Evolutionary conservation across 805 yeast genomes (phyloP), one percentile per base, ranked within the genome.

Genomic region (Scheffersomyces spartinae): DNA sequence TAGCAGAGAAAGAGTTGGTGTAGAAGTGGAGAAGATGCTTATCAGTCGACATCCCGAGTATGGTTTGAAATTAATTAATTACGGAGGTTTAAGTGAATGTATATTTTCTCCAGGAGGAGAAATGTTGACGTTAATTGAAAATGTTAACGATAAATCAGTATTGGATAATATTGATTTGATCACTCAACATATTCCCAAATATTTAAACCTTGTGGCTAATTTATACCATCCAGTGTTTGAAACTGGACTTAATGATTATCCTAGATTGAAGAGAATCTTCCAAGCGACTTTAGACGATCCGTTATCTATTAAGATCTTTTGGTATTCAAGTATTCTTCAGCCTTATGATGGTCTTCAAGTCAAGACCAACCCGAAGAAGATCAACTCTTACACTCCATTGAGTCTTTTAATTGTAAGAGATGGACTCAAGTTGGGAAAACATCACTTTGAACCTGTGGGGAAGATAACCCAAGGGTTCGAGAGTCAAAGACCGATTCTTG

Each of bases 1-100:
- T 25, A 81, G 94, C 29, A 64, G 91, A 27, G 98, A 91, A 48
- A 64, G 98, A 35, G 73, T 91, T 10, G 96, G 95, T 3, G 74
- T 71, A 5, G 98, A 91, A 43, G 49, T 86, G 25, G 74, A 66
- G 23, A 91, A 91, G 48, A 78, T 78, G 20, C 54, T 88, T n/a
- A 49, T 51, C n/a, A 71, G 85, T 5, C 43, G 54, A 6, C 63
- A 75, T 38, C 81, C 86, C 0, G 48, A 61, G 0, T 63, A 69
- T 32, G 95, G 91, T 0, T 49, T 85, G 29, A 48, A 60, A 13
- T 47, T 80, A 31, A 58, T 86, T 19, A 64, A 64, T 24, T 55
- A 62, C 19, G 70, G 74, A 9, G 60, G 61, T 1, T 55, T 85
- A 19, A 69, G 65, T 17, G 65, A 68, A 10, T 62, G 69, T 7